phyloP scores from a whole-genome alignment of 2,329 filamentous ascomycete species.

The Stachybotrys echinatus region DNA sequence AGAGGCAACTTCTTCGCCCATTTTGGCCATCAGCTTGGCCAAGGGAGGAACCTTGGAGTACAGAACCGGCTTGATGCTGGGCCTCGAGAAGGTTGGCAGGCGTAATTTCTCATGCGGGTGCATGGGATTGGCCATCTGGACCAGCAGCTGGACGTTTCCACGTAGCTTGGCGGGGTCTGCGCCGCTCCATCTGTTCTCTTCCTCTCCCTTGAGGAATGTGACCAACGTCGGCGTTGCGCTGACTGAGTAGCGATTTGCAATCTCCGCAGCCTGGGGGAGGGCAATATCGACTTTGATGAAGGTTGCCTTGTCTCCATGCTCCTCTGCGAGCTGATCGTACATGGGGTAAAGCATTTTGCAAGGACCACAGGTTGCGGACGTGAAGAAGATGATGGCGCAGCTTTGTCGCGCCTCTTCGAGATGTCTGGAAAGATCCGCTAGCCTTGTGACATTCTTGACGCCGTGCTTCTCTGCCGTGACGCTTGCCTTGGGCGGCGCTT shows the following conservation, averaged over 20 bases:
- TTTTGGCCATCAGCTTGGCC: constrained; percentile 73
- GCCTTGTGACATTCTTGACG: constrained; percentile 57
- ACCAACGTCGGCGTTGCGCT: constrained; percentile 83
- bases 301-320: constrained; percentile 60
- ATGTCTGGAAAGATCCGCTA: constrained; percentile 20
- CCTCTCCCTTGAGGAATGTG: constrained; percentile 70
- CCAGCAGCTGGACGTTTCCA: constrained; percentile 66
- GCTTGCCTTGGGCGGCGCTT: constrained; percentile 9
- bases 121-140: constrained; percentile 67
- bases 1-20: constrained; percentile 54
- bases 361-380: constrained; percentile 77
- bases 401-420: constrained; percentile 57
- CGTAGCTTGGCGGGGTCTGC: constrained; percentile 64
- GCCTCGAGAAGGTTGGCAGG: constrained; percentile 63
- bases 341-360: constrained; percentile 79
- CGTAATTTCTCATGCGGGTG: constrained; percentile 71
- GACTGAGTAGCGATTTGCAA: constrained; percentile 61
- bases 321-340: constrained; percentile 74
- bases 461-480: constrained; percentile 21
- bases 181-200: constrained; percentile 77
- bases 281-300: constrained; percentile 83
- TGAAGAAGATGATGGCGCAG: constrained; percentile 86
- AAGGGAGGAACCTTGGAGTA: constrained; percentile 79
- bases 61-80: constrained; percentile 59
- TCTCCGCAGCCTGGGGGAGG: constrained; percentile 55